Percentiles rank a stretch among this genome's conserved stretches.
These are phyloP conservation scores for Tetraselmis striata DNA, from an alignment of 139 green algal genomes.

Conservation along the genomic window DNA sequence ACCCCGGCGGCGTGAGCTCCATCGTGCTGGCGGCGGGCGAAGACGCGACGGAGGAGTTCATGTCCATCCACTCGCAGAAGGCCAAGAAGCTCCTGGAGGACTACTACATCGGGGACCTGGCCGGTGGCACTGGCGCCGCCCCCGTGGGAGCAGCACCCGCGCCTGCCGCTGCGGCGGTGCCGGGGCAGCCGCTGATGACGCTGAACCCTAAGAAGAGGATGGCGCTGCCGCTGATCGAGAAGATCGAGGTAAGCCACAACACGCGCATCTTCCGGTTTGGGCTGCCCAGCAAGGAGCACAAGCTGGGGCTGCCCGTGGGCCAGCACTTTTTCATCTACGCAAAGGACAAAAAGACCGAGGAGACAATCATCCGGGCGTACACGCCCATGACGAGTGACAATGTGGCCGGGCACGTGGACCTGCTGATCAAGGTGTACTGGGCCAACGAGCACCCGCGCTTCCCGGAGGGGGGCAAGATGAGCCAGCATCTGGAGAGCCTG, in stretches of 20 bases:
- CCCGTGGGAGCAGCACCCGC: slow-evolving; percentile 33
- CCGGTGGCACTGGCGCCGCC: slow-evolving; percentile 1
- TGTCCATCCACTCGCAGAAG: slow-evolving; percentile 79
- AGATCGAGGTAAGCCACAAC: slow-evolving; percentile 78
- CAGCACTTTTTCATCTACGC: slow-evolving; percentile 93
- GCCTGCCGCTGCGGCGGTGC: background rate
- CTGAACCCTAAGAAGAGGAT: slow-evolving; percentile 78
- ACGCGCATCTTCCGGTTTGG: slow-evolving; percentile 85
- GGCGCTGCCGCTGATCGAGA: slow-evolving; percentile 68
- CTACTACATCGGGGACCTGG: slow-evolving; percentile 75
- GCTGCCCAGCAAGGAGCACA: slow-evolving; percentile 77
- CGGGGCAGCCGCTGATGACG: slow-evolving; percentile 34
- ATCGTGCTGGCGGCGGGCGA: slow-evolving; percentile 69
- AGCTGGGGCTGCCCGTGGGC: slow-evolving; percentile 83
- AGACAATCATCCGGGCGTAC: slow-evolving; percentile 93
- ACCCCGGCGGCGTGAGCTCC: slow-evolving; percentile 83
- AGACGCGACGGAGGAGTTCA: slow-evolving; percentile 83
- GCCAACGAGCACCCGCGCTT: slow-evolving; percentile 79
- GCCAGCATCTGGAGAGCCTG: slow-evolving; percentile 65
- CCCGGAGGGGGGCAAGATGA: slow-evolving; percentile 79
- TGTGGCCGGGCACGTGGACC: slow-evolving; percentile 85
- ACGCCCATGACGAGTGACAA: slow-evolving; percentile 81
- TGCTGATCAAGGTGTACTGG: slow-evolving; percentile 91
- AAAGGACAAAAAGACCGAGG: slow-evolving; percentile 44
- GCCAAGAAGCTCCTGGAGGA: slow-evolving; percentile 75